Percentiles rank a stretch among this genome's conserved stretches.
These are phyloP conservation scores for Botryotinia calthae DNA, from an alignment of 2,329 filamentous ascomycete genomes.

Conservation along the genomic window DNA sequence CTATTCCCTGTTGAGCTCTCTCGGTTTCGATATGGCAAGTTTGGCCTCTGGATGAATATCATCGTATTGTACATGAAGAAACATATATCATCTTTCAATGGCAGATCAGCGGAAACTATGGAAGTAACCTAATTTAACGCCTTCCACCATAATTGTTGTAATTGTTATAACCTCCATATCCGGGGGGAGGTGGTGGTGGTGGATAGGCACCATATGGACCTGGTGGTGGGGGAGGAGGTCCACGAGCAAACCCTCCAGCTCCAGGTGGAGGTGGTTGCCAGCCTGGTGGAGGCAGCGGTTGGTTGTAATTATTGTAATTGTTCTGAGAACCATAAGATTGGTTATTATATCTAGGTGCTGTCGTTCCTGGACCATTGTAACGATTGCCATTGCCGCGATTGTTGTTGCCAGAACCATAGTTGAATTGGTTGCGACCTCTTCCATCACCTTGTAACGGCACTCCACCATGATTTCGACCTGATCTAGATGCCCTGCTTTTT, in stretches of 20 bases:
- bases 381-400: slow-evolving; percentile 25
- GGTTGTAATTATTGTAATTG: slow-evolving; percentile 30
- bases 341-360: slow-evolving; percentile 20
- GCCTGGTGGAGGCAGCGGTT: slow-evolving; percentile 32
- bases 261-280: slow-evolving; percentile 49
- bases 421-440: slow-evolving; percentile 50
- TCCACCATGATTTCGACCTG: slow-evolving; percentile 69
- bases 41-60: slow-evolving; percentile 83
- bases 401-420: slow-evolving; percentile 46
- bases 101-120: not conserved
- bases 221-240: slow-evolving; percentile 48
- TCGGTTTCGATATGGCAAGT: slow-evolving; percentile 86
- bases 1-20: slow-evolving; percentile 89
- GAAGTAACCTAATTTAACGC: not conserved
- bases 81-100: not conserved
- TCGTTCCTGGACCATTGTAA: slow-evolving; percentile 16
- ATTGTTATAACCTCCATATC: slow-evolving; percentile 27
- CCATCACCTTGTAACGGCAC: slow-evolving; percentile 55
- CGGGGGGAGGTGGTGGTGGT: slow-evolving; percentile 24
- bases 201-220: slow-evolving; percentile 30
- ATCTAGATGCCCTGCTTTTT: slow-evolving; percentile 60
- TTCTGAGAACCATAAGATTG: slow-evolving; percentile 21
- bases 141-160: slow-evolving; percentile 15
- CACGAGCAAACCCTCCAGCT: slow-evolving; percentile 44
- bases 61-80: slow-evolving; percentile 77